Conservation (phyloP, 192 early-diverging fungal genomes). For the Gigaspora rosea region DNA sequence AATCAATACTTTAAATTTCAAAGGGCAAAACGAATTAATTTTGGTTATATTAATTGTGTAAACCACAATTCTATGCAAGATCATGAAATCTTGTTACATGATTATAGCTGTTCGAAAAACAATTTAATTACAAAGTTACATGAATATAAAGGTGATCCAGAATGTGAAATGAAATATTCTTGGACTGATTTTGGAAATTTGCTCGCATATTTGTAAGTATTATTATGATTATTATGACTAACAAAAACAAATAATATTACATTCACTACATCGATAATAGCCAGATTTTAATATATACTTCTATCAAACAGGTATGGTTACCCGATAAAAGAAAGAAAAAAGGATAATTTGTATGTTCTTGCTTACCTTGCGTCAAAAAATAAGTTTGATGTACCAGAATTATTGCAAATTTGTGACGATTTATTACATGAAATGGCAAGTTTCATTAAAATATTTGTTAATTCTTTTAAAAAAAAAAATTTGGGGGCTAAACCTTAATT, state of each 20-base stretch:
- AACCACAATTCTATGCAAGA: background rate
- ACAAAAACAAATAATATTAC: background rate
- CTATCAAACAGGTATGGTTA: background rate
- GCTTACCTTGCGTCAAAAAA: background rate
- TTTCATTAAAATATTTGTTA: background rate
- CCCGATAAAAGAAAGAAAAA: background rate
- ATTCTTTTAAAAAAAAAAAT: background rate
- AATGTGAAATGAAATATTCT: background rate
- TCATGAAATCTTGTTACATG: background rate
- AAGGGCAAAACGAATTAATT: background rate
- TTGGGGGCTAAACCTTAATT: background rate
- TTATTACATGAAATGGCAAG: background rate
- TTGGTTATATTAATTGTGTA: background rate
- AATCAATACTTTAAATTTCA: background rate
- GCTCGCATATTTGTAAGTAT: background rate
- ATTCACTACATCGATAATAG: background rate
- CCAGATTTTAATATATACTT: background rate
- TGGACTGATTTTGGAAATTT: background rate
- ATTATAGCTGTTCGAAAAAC: background rate
- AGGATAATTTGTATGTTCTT: background rate
- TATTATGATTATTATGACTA: too few species aligned
- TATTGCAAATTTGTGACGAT: slow-evolving; percentile 1
- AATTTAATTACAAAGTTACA: background rate
- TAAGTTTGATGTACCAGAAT: slow-evolving; percentile 22
- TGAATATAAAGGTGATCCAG: slow-evolving; percentile 4